Evolutionary conservation across 225 moss, liverwort and hornwort genomes (phyloP), one percentile per base, ranked within the genome.

Genomic region (Physcomitrium patens): DNA sequence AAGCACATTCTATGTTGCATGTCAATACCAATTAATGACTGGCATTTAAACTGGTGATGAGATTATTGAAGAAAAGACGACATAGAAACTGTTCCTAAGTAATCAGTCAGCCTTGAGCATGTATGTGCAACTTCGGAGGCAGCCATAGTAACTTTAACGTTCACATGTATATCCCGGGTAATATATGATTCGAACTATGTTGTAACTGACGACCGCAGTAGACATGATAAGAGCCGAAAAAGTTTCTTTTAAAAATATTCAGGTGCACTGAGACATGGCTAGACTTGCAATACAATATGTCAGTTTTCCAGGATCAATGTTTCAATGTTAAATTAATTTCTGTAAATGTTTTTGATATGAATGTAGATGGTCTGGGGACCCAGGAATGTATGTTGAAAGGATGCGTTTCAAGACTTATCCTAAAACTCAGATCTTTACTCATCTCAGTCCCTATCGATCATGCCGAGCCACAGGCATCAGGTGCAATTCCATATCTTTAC

Each of bases 371-470:
- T 69, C 17, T 69, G 1, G 53, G 43, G 69, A 61, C 69, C 69
- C 76, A 77, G 69, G 52, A 69, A 77, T 77, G 51, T 48, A 77
- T 77, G 76, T 69, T 43, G 60, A 77, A 77, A 68, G 62, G 69
- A 77, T 77, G 69, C 53, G 52, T 61, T 42, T n/a, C 31, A 52
- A 52, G 69, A 41, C 69, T 42, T 51, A 49, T 20, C 16, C 59
- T 64, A 59, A 59, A 37, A 26, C 26, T 47, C 17, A 31, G 58
- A 19, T 57, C 47, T 67, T 66, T 16, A 48, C 31, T 31, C 28
- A 66, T 75, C 31, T 58, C 19, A 48, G 10, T 48, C 5, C 67
- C 48, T 47, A 15, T 67, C 54, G 55, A 44, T 13, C 54, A 45
- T 54, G 24, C 54, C 46, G 31, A 16, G 63, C 48, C 17, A 46